Percentiles rank a stretch among this genome's conserved stretches.
Evolutionary conservation across 805 yeast genomes (phyloP).

Genomic region (Suhomyces emberorum): DNA sequence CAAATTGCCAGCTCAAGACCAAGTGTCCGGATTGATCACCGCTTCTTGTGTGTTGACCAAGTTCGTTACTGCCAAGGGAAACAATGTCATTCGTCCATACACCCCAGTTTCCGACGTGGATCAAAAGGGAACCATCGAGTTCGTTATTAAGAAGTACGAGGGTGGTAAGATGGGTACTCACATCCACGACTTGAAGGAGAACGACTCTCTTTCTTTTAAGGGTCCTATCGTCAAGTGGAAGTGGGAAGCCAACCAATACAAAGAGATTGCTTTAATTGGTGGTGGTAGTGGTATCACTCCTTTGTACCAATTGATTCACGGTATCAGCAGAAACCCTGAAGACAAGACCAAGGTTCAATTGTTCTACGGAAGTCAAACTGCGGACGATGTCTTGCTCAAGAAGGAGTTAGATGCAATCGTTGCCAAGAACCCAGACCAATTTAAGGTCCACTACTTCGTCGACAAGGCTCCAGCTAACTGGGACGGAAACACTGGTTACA

Average conservation of each 20-base stretch:
- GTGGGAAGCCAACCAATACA: conserved; percentile 83
- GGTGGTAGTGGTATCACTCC: conserved; percentile 99
- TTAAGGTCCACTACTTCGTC: conserved; percentile 74
- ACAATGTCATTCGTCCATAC: conserved; percentile 80
- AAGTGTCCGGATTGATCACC: conserved; percentile 68
- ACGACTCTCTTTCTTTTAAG: conserved; percentile 85
- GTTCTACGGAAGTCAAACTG: conserved; percentile 74
- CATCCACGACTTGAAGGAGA: conserved; percentile 62
- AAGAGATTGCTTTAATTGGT: conserved; percentile 78
- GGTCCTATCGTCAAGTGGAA: conserved; percentile 93
- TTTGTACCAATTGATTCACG: conserved; percentile 79
- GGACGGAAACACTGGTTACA: conserved; percentile 67
- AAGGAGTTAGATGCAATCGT: conserved; percentile 71
- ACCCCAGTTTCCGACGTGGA: conserved; percentile 80
- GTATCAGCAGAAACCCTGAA: conserved; percentile 70
- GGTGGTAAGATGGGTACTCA: conserved; percentile 82
- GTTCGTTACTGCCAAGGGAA: conserved; percentile 79
- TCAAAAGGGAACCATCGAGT: conserved; percentile 69
- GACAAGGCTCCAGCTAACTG: conserved; percentile 53
- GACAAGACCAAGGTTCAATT: conserved; percentile 88
- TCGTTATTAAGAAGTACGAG: conserved; percentile 81
- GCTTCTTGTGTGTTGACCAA: conserved; percentile 84
- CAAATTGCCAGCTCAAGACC: conserved; percentile 62
- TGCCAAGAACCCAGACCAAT: conserved; percentile 68
- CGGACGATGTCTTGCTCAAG: conserved; percentile 78